Conservation (phyloP, 805 yeast species). For the Kodamaea hsintzibuensis region DNA sequence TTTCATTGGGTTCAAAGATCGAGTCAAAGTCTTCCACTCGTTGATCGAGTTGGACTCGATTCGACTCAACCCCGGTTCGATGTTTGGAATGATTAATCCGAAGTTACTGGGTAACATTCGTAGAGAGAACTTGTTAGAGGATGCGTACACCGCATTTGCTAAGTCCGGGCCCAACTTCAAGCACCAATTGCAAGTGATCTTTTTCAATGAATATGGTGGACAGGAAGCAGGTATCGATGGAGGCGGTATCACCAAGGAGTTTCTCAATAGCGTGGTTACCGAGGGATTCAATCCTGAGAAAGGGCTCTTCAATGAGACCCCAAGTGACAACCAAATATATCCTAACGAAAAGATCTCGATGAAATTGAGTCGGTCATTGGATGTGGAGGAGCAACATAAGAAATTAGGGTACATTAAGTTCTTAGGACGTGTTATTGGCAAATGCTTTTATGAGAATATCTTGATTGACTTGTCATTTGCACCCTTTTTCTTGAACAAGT, state of each 20-base stretch:
- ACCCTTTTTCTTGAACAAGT: conserved; percentile 73
- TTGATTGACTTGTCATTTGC: conserved; percentile 84
- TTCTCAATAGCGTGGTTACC: conserved; percentile 67
- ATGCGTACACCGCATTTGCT: conserved; percentile 65
- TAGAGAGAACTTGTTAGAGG: conserved; percentile 70
- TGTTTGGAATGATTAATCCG: conserved; percentile 12
- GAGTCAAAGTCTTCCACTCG: conserved; percentile 72
- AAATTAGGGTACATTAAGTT: conserved; percentile 49
- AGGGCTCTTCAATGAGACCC: conserved; percentile 42
- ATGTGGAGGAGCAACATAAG: conserved; percentile 26
- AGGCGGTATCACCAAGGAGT: conserved; percentile 93
- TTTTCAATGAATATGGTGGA: conserved; percentile 65
- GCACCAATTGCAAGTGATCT: conserved; percentile 58
- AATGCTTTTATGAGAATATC: conserved; percentile 81
- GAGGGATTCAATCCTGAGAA: conserved; percentile 58
- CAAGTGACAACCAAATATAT: conserved; percentile 57
- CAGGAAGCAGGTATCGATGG: conserved; percentile 94
- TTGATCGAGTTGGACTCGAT: conserved; percentile 55
- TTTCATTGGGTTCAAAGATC: conserved; percentile 69
- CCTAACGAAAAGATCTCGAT: conserved; percentile 64
- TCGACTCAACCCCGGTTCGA: conserved; percentile 4
- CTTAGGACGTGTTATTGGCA: conserved; percentile 83
- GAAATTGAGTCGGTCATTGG: conserved; percentile 31
- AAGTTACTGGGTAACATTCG: conserved; percentile 55
- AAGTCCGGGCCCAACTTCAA: conserved; percentile 57